Base-by-base conservation (phyloP, 2,329 filamentous ascomycete genomes). In the Penicillium janthinellum region DNA sequence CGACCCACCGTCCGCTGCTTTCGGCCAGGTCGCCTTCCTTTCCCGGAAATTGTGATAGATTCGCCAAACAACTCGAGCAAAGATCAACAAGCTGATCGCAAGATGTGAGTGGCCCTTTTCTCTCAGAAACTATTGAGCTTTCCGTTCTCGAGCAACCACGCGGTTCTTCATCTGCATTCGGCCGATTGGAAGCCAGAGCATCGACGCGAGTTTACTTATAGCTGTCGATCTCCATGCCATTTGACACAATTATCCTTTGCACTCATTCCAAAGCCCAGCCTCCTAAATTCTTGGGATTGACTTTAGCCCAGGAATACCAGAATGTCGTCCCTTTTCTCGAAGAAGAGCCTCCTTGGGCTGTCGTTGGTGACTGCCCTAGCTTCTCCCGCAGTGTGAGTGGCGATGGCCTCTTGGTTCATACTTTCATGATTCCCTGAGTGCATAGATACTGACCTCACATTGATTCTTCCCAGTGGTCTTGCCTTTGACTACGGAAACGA, bases 401-500 rank as follows among this genome's bases (percentile, higher is more conserved):
- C 20, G 37, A 35, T 38, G 28, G 35, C 15, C n/a, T 22, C 12
- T 22, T 15, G n/a, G 11, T 38, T 11, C 14, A 48, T 48, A n/a
- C 22, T 10, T 38, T 5, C 28, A 37, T n/a, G 5, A 11, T 15
- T 20, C 28, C 11, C 8, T 37, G 48, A 52, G 17, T 28, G 12
- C 31, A 22, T n/a, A 39, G 12, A 41, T 6, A 28, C 15, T 39
- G 20, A 28, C 44, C 57, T 64, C 47, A 63, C 15, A 2, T 15
- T n/a, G 7, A 22, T 37, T 17, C 2, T 34, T 31, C 4, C 34
- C 37, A 76, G 73, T 54, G 67, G 61, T 31, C 54, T 74, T 14
- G 64, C 68, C 37, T 87, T 87, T 65, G 73, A 83, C 66, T 87
- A 84, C 72, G 77, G 80, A 58, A 71, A 71, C 45, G 67, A 82